A percentile compares a stretch with the other conserved stretches of the same genome.
These are phyloP conservation scores for Trichosanthes truncata DNA, from an alignment of 306 rosid genomes.

Conservation along the genomic window DNA sequence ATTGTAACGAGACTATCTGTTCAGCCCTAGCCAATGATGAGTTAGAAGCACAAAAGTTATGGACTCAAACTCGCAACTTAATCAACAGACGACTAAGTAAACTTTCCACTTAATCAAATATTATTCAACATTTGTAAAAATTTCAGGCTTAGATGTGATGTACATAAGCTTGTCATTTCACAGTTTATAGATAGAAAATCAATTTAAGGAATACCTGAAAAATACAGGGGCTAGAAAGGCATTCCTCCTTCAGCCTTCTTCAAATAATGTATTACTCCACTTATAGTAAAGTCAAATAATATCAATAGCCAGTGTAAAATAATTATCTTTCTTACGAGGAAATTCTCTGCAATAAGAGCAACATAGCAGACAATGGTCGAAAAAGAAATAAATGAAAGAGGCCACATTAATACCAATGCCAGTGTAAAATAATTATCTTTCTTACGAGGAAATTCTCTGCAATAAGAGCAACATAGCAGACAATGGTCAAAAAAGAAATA, in stretches of 20 bases:
- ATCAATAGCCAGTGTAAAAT: neutral
- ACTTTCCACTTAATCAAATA: conserved; percentile 22
- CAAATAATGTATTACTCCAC: conserved; percentile 7
- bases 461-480: neutral
- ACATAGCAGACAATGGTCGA: neutral
- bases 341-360: neutral
- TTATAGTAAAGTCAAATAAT: neutral
- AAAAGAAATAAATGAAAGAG: neutral
- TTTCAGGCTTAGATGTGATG: neutral
- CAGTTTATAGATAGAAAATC: conserved; percentile 4
- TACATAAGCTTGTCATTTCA: neutral
- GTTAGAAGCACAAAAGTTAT: conserved; percentile 55
- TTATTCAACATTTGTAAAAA: neutral
- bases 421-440: neutral
- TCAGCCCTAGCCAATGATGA: conserved; percentile 75
- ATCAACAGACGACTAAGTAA: conserved; percentile 46
- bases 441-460: neutral
- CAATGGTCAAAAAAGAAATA: neutral
- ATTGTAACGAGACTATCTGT: conserved; percentile 70
- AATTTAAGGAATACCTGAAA: neutral
- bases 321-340: neutral
- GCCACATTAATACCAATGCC: neutral
- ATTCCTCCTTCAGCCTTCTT: neutral
- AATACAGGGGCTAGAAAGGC: neutral
- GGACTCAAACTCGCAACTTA: conserved; percentile 53